These are phyloP conservation scores for Funneliformis caledonium DNA, from an alignment of 371 early-diverging fungal genomes.

Conservation along the genomic window DNA sequence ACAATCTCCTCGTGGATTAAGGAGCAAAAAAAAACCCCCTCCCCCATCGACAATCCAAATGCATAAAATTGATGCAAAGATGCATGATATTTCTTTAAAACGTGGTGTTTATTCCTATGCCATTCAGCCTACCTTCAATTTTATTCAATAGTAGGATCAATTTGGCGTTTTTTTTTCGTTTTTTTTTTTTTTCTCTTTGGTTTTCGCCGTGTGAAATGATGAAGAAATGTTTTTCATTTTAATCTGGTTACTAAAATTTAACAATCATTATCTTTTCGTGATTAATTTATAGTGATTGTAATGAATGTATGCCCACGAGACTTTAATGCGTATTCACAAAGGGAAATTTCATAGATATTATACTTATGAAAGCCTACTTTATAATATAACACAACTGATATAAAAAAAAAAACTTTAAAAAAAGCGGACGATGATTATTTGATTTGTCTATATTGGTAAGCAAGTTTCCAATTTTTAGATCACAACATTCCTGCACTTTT, in stretches of 20 bases:
- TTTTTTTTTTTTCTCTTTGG: neutral
- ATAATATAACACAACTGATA: neutral
- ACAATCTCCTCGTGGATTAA: neutral
- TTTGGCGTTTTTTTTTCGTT: neutral
- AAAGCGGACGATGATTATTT: too few relatives aligned
- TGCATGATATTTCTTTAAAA: neutral
- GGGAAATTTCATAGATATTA: constrained; percentile 4
- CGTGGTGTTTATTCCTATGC: neutral
- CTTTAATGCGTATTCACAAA: constrained; percentile 15
- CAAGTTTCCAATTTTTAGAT: neutral
- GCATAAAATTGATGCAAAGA: neutral
- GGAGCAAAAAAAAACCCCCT: neutral
- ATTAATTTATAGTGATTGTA: neutral
- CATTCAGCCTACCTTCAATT: neutral
- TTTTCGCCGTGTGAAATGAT: neutral
- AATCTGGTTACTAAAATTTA: neutral
- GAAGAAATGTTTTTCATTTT: neutral
- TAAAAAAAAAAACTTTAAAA: neutral
- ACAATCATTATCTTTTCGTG: neutral
- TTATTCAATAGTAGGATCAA: neutral
- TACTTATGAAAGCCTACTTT: neutral
- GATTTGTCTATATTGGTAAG: neutral
- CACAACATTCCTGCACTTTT: neutral
- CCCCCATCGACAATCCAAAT: neutral
- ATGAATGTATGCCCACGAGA: constrained; percentile 10